A percentile compares a stretch with the other conserved stretches of the same genome.
These are phyloP conservation scores for Hondaea fermentalgiana DNA, from an alignment of 108 stramenopile genomes.

Conservation along the genomic window DNA sequence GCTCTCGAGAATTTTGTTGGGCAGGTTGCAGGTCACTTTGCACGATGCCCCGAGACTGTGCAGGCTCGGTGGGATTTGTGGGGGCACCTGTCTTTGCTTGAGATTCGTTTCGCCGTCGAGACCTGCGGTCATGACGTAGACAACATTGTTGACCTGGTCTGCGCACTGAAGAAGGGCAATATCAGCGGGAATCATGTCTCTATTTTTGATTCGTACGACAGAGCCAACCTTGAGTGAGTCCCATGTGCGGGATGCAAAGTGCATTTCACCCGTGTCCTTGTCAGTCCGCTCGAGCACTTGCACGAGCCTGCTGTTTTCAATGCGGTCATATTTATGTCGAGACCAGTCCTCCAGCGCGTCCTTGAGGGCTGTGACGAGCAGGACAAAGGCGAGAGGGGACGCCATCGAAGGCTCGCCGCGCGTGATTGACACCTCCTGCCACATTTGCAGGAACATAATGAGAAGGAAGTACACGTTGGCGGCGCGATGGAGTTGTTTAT, in stretches of 20 bases:
- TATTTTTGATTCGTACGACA: conserved; percentile 71
- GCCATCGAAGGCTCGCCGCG: conserved; percentile 26
- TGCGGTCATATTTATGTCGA: conserved; percentile 69
- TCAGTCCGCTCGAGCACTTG: conserved; percentile 63
- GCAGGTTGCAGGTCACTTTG: neutral
- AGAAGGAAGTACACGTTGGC: conserved; percentile 47
- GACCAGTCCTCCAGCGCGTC: conserved; percentile 79
- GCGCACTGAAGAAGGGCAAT: conserved; percentile 71
- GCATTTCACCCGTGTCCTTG: conserved; percentile 60
- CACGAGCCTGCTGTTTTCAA: conserved; percentile 78
- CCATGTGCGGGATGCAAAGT: conserved; percentile 16
- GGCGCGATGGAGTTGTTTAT: conserved; percentile 28
- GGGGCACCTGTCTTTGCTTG: conserved; percentile 73
- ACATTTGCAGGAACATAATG: conserved; percentile 38
- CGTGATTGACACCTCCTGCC: conserved; percentile 41
- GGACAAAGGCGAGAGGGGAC: conserved; percentile 4
- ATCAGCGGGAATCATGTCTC: conserved; percentile 87
- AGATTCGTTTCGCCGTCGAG: conserved; percentile 97
- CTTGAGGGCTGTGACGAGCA: conserved; percentile 51
- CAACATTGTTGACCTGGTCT: conserved; percentile 59
- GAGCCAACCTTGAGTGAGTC: conserved; percentile 70
- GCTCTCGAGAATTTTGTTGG: conserved; percentile 12
- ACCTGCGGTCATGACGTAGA: conserved; percentile 84
- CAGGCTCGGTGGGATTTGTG: conserved; percentile 51
- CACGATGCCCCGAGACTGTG: neutral